Base-by-base conservation (phyloP, 768 basidiomycete genomes). In the Termitomyces sp. region DNA sequence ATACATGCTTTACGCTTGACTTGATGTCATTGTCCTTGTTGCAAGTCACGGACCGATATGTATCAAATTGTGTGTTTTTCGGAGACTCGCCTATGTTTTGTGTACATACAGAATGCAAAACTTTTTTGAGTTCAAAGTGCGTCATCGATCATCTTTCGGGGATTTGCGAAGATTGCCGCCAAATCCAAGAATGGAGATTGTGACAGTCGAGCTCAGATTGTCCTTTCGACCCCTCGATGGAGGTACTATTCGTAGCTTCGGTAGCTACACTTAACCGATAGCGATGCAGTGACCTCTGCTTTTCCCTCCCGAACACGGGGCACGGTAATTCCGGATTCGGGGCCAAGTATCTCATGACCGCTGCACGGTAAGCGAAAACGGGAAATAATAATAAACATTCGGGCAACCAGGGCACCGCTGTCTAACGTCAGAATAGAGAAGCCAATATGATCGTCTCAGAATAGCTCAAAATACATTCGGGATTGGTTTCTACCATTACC, bases 401-500 rank as follows among this genome's bases (percentile, higher is more conserved):
- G 38, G 17, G 15, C 33, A 35, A 17, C 15, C 49, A 45, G 61
- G 43, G 26, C 15, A 46, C 28, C n/a, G 9, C 45, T 45, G 37
- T n/a, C 50, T 51, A 7, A 50, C 50, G 56, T 46, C 40, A 53
- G 53, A 61, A 57, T 54, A 52, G 50, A 64, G 49, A 62, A 49
- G 55, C 61, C 62, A 65, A 47, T n/a, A 1, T 2, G n/a, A 53
- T 40, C n/a, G 9, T 40, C 31, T 10, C 3, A 37, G 10, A 38
- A 38, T 37, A 37, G 15, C 37, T 31, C 17, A 37, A 26, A 23
- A 50, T 41, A 31, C 7, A 50, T 41, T 26, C 14, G 11, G 14
- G 21, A 55, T n/a, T 44, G 23, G 43, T 41, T 23, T 26, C n/a
- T 28, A 50, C 38, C 30, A n/a, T 44, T 31, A 38, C 43, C 57